Percentiles rank a stretch among this genome's conserved stretches.
Conservation (phyloP, 2,329 filamentous ascomycete species). For the Parastagonospora avenae region DNA sequence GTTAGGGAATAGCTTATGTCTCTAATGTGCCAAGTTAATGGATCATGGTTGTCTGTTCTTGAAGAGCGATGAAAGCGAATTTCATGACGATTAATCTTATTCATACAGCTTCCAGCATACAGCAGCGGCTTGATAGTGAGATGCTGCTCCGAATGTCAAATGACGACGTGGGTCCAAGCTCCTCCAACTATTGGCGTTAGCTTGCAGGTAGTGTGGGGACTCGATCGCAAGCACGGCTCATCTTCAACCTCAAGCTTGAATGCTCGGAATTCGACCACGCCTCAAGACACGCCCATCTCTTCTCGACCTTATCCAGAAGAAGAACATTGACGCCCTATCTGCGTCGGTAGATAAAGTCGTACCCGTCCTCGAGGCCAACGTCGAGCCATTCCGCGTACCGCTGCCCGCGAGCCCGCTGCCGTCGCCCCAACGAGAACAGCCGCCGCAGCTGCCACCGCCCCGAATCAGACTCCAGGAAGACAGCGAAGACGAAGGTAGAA, state of each 20-base stretch:
- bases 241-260: constrained; percentile 45
- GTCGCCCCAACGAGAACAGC: constrained; percentile 35
- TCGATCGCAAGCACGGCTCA: constrained; percentile 16
- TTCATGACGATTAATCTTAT: no score
- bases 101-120: no score
- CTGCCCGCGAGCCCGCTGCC: constrained; percentile 42
- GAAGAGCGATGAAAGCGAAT: no score
- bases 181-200: no score
- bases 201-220: constrained; percentile 3
- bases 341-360: constrained; percentile 30
- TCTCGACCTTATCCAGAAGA: constrained; percentile 63
- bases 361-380: constrained; percentile 29
- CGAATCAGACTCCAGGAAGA: constrained; percentile 26
- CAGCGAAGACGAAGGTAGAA: constrained; percentile 17
- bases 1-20: no score
- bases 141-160: no score
- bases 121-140: no score
- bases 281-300: constrained; percentile 66
- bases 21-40: no score
- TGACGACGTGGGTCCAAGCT: no score
- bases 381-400: constrained; percentile 39
- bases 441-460: constrained; percentile 27
- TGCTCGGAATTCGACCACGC: constrained; percentile 64
- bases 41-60: no score
- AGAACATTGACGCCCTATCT: constrained; percentile 55